These are phyloP conservation scores for Eucalyptus regnans DNA, from an alignment of 345 rosid genomes.

Conservation along the genomic window DNA sequence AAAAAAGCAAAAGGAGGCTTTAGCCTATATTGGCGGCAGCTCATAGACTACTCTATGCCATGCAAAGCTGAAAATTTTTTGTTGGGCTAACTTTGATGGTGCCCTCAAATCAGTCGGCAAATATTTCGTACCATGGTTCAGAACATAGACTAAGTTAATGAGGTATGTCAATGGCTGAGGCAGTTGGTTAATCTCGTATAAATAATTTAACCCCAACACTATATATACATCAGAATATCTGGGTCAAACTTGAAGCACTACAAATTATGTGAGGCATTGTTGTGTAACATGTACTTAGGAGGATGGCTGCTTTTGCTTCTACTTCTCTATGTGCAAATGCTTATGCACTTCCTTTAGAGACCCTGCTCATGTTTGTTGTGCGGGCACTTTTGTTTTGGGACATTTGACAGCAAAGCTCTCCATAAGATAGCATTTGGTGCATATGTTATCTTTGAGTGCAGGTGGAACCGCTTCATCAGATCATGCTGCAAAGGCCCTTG, in stretches of 20 bases:
- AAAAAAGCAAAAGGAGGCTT: background rate
- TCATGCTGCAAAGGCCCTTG: slow-evolving; percentile 76
- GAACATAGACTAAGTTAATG: background rate
- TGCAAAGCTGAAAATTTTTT: background rate
- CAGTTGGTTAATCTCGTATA: background rate
- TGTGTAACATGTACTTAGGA: background rate
- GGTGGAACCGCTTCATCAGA: slow-evolving; percentile 96
- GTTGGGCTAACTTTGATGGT: background rate
- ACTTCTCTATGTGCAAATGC: background rate
- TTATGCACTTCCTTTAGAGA: background rate
- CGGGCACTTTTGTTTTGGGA: background rate
- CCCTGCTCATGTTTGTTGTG: background rate
- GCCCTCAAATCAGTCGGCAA: background rate
- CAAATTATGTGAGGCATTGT: background rate
- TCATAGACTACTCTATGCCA: background rate
- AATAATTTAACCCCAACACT: background rate
- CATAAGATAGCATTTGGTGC: background rate
- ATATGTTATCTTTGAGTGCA: background rate
- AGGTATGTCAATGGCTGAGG: background rate
- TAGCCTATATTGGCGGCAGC: background rate
- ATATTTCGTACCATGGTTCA: background rate
- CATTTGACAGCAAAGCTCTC: background rate
- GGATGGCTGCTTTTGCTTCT: background rate
- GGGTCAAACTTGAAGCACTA: background rate
- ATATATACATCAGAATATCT: background rate